A percentile compares a stretch with the other conserved stretches of the same genome.
Conservation (phyloP, 257 asterid species). For the Agastache rugosa region DNA sequence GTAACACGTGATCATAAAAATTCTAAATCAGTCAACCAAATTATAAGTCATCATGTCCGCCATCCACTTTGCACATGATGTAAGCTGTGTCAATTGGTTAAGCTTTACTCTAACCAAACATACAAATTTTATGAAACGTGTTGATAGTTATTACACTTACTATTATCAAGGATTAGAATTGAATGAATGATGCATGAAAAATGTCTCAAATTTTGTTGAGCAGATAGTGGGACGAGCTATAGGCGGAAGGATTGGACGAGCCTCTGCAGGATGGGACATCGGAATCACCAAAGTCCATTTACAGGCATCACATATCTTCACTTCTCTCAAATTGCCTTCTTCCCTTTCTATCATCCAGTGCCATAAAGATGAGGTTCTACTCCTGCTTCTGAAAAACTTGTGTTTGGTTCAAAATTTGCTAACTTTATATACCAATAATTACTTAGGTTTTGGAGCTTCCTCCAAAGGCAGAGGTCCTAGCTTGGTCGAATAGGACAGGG, state of each 20-base stretch:
- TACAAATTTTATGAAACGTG: background rate
- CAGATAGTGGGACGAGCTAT: conserved; percentile 72
- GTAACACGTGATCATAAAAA: no score
- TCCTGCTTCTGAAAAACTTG: conserved; percentile 18
- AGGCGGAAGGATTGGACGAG: conserved; percentile 68
- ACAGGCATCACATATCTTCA: conserved; percentile 48
- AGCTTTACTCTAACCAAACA: background rate
- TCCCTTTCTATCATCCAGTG: conserved; percentile 57
- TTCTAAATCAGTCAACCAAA: background rate
- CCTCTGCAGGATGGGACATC: conserved; percentile 73
- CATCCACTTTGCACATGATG: background rate
- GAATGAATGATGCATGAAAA: background rate
- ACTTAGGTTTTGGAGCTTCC: conserved; percentile 68
- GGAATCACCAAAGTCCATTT: conserved; percentile 60
- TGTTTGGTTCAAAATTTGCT: background rate
- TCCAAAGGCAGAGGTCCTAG: conserved; percentile 24
- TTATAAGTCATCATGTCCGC: background rate
- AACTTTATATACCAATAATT: background rate
- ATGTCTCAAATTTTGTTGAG: background rate
- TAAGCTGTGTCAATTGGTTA: background rate
- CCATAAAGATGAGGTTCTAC: conserved; percentile 71
- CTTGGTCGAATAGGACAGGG: background rate
- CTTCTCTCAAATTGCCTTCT: conserved; percentile 54
- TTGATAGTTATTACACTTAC: background rate
- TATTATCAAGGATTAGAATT: no score